Evolutionary conservation across 495 filamentous ascomycete species (phyloP).

Genomic region (Penicillium odoratum): DNA sequence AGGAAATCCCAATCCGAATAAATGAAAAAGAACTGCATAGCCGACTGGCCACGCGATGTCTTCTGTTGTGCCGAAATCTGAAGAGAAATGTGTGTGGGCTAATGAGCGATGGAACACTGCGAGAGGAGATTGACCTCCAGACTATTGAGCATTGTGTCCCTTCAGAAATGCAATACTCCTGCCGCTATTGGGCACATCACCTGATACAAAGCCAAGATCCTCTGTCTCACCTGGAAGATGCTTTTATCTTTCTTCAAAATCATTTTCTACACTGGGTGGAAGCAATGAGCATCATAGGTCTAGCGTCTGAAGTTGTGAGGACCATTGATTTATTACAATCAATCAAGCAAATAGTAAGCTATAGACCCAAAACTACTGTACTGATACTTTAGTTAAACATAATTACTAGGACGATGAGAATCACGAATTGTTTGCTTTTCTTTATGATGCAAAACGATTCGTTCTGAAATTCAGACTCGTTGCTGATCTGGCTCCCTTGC

Average conservation of each 20-base stretch:
- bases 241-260: slow-evolving; percentile 35
- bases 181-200: slow-evolving; percentile 26
- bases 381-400: background rate
- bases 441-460: slow-evolving; percentile 34
- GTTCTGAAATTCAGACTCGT: slow-evolving; percentile 26
- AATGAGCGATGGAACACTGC: slow-evolving; percentile 20
- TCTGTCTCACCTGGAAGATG: slow-evolving; percentile 25
- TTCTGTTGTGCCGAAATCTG: background rate
- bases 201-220: slow-evolving; percentile 24
- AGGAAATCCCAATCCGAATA: no score
- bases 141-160: slow-evolving; percentile 24
- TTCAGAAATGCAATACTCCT: slow-evolving; percentile 36
- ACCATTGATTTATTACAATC: background rate
- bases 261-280: slow-evolving; percentile 50
- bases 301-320: slow-evolving; percentile 25
- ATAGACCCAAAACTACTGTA: no score
- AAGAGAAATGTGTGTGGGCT: background rate
- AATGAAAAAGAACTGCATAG: no score
- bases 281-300: slow-evolving; percentile 38
- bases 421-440: no score
- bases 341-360: background rate
- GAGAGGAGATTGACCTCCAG: slow-evolving; percentile 20
- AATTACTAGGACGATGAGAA: background rate
- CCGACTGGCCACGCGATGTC: no score
- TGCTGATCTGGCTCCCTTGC: slow-evolving; percentile 28